Base-by-base conservation (phyloP, 2,329 filamentous ascomycete species). In the Colletotrichum tabaci region DNA sequence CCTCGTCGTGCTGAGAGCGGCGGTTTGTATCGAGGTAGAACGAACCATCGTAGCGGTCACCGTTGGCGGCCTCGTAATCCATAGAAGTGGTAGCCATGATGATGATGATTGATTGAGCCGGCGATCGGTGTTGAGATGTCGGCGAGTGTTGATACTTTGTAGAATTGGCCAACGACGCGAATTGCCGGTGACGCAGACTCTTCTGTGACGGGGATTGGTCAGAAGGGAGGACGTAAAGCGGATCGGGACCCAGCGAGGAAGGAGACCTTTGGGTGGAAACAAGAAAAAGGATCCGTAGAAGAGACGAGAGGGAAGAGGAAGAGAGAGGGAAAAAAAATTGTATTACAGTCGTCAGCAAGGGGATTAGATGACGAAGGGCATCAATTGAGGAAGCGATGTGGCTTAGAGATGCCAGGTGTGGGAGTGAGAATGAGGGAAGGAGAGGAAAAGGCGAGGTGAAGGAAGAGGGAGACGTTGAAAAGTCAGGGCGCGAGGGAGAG, bases 61-160 rank as follows among this genome's bases (percentile, higher is more conserved):
- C 89, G 77, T 90, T 91, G 74, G 90, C 88, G 79, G 88, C 89
- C 81, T 92, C 90, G 81, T 92, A 92, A 79, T 92, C 90, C 90
- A 92, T 92, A 75, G 89, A 88, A 52, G 88, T 90, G 74, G 89
- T 90, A 67, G 89, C 89, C 89, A 91, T 91, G 75, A 80, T 76
- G 73, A 76, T 42, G 55, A 9, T 47, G 44, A 26, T 63, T 26
- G 71, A 71, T 64, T 46, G 35, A 42, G 35, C n/a, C n/a, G 44
- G n/a, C 42, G 42, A 61, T 15, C 26, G 26, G 18, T 42, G 26
- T 16, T 50, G 10, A 12, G 21, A 55, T 53, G 58, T 50, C 52
- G 23, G 23, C 38, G 44, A 18, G 18, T 26, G 47, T 71, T 65
- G 60, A 15, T 60, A 30, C 30, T 61, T 30, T 30, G 52, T 42